phyloP scores from a whole-genome alignment of 768 basidiomycete species.

The Russula lepida region DNA sequence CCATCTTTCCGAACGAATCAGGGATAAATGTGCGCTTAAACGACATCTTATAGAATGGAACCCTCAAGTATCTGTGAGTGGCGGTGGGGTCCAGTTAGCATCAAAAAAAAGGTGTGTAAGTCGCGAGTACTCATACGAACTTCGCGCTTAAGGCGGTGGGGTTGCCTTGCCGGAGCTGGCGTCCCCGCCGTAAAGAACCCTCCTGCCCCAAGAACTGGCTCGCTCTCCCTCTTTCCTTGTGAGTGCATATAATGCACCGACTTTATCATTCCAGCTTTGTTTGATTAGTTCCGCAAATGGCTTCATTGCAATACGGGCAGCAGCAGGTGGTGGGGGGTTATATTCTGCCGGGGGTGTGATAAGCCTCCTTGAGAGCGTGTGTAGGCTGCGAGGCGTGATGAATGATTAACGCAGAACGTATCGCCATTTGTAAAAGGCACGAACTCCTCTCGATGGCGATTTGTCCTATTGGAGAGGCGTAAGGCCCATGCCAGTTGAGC shows the following conservation, averaged over 20 bases:
- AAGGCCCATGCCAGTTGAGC: background rate
- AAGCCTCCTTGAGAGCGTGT: conserved; percentile 6
- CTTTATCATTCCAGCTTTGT: conserved; percentile 19
- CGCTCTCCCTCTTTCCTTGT: conserved; percentile 8
- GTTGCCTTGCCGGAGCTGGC: background rate
- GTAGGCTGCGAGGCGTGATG: conserved; percentile 1
- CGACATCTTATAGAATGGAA: background rate
- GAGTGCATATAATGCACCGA: conserved; percentile 9
- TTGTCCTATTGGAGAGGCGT: conserved; percentile 35
- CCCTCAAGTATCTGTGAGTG: background rate
- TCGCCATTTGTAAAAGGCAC: conserved; percentile 22
- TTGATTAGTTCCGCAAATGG: conserved; percentile 12
- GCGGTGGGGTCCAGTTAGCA: background rate
- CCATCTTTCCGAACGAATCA: background rate
- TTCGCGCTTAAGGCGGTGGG: conserved; percentile 11
- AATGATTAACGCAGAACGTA: background rate
- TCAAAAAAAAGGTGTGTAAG: background rate
- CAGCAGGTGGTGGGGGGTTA: conserved; percentile 14
- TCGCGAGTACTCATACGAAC: background rate
- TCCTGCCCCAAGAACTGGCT: conserved; percentile 36
- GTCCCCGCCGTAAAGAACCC: conserved; percentile 35
- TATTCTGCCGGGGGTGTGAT: conserved; percentile 9
- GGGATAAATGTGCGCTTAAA: background rate
- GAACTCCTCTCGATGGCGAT: conserved; percentile 48
- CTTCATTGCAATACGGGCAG: conserved; percentile 14